Evolutionary conservation across 805 yeast species (phyloP), one percentile per base, ranked within the genome.

Genomic region (Komagataella ulmi): DNA sequence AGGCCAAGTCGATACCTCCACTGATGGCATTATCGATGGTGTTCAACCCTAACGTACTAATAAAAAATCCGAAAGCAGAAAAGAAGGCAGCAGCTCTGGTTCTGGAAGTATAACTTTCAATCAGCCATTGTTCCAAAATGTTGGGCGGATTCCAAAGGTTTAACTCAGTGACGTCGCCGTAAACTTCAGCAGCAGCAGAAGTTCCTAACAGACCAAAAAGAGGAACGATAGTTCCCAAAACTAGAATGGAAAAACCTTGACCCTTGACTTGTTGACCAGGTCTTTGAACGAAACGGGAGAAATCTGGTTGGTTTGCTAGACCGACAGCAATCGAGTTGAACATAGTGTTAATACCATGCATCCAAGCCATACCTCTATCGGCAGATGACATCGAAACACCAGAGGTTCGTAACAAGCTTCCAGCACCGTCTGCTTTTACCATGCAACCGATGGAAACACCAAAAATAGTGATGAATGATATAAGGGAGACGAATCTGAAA

Each of bases 1-100:
- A 79, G 23, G 77, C 71, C 55, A 77, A 56, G 54, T 76, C 80
- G 66, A 74, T 77, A 17, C 78, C 79, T 10, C 76, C 76, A 48
- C 76, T 66, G 46, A 71, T 63, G 45, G 72, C 72, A 50, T 68
- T 65, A 46, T 68, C 67, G 17, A 70, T 61, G 21, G 70, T 65
- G 51, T 70, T 70, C 55, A 70, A 67, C 10, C 70, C 62, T 50
- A 72, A 56, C 54, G 72, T 75, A 3, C 73, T 66, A 24, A 65
- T 49, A 10, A 63, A 60, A 51, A 71, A 65, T 3, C 71, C 64
- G 1, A 67, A 54, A 3, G 74, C 75, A 51, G 68, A 63, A 56
- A 71, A 76, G 59, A 76, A 75, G 1, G 74, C 72, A 6, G 73
- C 81, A 24, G 77, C 77, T 51, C 81, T 67, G 14, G 71, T 61